Evolutionary conservation across 768 basidiomycete genomes (phyloP).

Genomic region (Tubosaeta sp.): DNA sequence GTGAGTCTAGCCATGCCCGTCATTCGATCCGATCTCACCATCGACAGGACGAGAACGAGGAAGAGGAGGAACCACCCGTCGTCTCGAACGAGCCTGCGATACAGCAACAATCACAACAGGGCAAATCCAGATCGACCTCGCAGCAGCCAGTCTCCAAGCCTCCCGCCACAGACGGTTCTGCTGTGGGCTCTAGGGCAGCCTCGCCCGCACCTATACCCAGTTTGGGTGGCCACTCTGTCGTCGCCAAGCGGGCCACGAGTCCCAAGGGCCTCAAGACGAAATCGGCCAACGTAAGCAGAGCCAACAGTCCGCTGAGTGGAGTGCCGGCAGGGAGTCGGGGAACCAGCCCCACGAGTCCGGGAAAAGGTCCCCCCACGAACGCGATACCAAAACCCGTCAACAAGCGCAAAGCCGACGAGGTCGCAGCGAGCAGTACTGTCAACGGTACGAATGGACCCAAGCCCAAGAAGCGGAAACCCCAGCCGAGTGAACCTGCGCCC

Average conservation of each 20-base stretch:
- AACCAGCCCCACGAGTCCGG: slow-evolving; percentile 52
- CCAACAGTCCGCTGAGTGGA: slow-evolving; percentile 50
- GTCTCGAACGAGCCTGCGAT: slow-evolving; percentile 42
- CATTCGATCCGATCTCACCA: slow-evolving; percentile 1
- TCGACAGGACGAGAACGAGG: slow-evolving; percentile 62
- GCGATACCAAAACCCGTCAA: slow-evolving; percentile 36
- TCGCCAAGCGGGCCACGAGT: slow-evolving; percentile 83
- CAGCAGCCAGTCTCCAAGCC: slow-evolving; percentile 33
- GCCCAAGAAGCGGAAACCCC: slow-evolving; percentile 53
- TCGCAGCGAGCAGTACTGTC: slow-evolving; percentile 10
- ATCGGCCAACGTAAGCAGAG: slow-evolving; percentile 43
- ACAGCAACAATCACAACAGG: slow-evolving; percentile 39
- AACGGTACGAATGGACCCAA: slow-evolving; percentile 34
- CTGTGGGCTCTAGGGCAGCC: slow-evolving; percentile 49
- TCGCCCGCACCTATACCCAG: slow-evolving; percentile 48
- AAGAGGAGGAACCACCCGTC: slow-evolving; percentile 57
- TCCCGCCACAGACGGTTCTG: slow-evolving; percentile 22
- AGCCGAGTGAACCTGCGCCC: slow-evolving; percentile 36
- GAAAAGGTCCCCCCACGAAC: slow-evolving; percentile 27
- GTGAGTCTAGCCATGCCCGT: slow-evolving; percentile 37
- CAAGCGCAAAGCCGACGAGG: slow-evolving; percentile 60
- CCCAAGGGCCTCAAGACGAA: slow-evolving; percentile 67
- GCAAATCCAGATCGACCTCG: slow-evolving; percentile 43
- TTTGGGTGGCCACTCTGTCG: slow-evolving; percentile 70
- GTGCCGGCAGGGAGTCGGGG: slow-evolving; percentile 16